Base-by-base conservation (phyloP, 2,329 filamentous ascomycete genomes). In the Talaromyces atroroseus region DNA sequence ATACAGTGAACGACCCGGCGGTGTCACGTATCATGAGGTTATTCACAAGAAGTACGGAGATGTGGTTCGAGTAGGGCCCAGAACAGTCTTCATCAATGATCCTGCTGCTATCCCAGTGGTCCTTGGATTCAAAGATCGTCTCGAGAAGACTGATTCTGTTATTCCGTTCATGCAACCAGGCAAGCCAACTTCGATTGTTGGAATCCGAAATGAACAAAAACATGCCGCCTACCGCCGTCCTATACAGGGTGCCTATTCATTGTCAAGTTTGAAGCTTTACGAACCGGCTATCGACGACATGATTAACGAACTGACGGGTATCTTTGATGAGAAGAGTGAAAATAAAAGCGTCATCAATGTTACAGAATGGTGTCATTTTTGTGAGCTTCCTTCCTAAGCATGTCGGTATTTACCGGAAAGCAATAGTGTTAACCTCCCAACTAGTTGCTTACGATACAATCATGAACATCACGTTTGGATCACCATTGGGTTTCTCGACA, bases 41-140 rank as follows among this genome's bases (percentile, higher is more conserved):
- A 50, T 57, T 23, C 54, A 57, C 32, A 29, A 46, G 11, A 57
- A 52, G n/a, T 57, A 57, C 20, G 54, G 54, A 4, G 49, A 57
- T 29, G 46, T 57, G 16, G 48, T 57, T 1, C 54, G 48, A 5
- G 42, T 57, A 10, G 54, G 54, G 23, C 54, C 54, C 3, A 36
- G 26, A 29, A 51, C 48, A 2, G 48, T 57, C n/a, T 57, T 47
- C 7, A 50, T 57, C 23, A 47, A 50, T 40, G 48, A 57, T 32
- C 54, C 54, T 7, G 54, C 46, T 24, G 46, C 20, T 16, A 52
- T 57, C n/a, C 48, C 54, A 14, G 21, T 54, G 6, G 52, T 54
- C n/a, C 44, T 54, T 10, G 52, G 52, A 38, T 54, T 54, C 45
- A 54, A 54, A 29, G 52, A 54, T 5, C 34, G 52, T 20, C 52